Base-by-base conservation (phyloP, 495 filamentous ascomycete species). In the Jackrogersella multiformis region DNA sequence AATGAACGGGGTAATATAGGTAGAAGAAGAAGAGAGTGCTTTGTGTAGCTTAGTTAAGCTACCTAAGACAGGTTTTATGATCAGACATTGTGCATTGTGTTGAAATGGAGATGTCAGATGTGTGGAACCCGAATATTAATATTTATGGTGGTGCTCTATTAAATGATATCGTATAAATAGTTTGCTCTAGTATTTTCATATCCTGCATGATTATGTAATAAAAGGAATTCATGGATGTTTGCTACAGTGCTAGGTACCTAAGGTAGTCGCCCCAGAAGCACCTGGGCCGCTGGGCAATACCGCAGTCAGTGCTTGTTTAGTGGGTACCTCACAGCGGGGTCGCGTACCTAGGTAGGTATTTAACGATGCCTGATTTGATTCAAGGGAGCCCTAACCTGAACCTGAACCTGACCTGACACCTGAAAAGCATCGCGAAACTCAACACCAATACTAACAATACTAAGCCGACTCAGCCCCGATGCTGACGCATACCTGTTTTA, bases 301-400 rank as follows among this genome's bases (percentile, higher is more conserved):
- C 60, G 32, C 41, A 49, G 51, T n/a, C 36, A 61, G 49, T 55
- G 64, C 56, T 61, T 66, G 26, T 61, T 67, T 61, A 67, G 64
- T 52, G 64, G 64, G 36, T 53, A 36, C 20, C n/a, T n/a, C n/a
- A n/a, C n/a, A n/a, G n/a, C n/a, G n/a, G n/a, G n/a, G n/a, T n/a
- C n/a, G n/a, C n/a, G n/a, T n/a, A n/a, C n/a, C n/a, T n/a, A 38
- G 56, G 16, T 39, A 30, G 42, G 0, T 9, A 21, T 48, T 57
- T 30, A 28, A 20, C 32, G 18, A 55, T 59, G 39, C 56, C 56
- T 67, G 51, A 67, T 42, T 32, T 56, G 36, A 54, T 3, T 16
- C 15, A n/a, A 26, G 6, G n/a, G 9, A 42, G 15, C 2, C 2
- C 8, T 16, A 18, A 18, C 24, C 26, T 51, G 26, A 24, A 61